Evolutionary conservation across 371 early-diverging fungal genomes (phyloP).

Genomic region (Mucor saturninus): DNA sequence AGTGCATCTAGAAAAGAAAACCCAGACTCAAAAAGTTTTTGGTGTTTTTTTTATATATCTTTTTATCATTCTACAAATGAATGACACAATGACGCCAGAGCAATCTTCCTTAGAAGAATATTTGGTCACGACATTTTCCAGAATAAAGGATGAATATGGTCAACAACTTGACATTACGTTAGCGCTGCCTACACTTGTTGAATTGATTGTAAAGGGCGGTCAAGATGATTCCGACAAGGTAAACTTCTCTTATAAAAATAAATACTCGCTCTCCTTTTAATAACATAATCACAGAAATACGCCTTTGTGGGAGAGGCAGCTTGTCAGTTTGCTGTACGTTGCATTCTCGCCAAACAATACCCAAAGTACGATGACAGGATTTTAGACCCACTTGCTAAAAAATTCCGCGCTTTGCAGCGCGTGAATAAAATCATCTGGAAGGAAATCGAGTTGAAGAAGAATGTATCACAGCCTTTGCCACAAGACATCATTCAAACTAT

Average conservation of each 20-base stretch:
- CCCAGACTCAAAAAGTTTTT: no score
- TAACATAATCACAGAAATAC: slow-evolving; percentile 6
- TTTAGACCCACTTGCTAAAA: slow-evolving; percentile 4
- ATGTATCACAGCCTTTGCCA: neutral
- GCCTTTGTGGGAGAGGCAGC: slow-evolving; percentile 13
- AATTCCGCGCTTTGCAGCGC: neutral
- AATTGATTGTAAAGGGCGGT: neutral
- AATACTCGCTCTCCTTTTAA: neutral
- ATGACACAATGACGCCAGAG: neutral
- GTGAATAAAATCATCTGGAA: slow-evolving; percentile 3
- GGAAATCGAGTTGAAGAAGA: neutral
- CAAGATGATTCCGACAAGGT: neutral
- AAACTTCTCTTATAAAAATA: neutral
- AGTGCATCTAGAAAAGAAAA: no score
- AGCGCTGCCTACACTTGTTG: neutral
- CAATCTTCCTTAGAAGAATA: neutral
- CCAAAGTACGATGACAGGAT: neutral
- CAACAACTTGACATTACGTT: neutral
- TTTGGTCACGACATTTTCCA: neutral
- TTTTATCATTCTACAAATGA: neutral
- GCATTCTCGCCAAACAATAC: slow-evolving; percentile 7
- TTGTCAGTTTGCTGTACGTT: slow-evolving; percentile 9
- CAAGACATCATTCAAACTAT: slow-evolving; percentile 1
- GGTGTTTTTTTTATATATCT: neutral
- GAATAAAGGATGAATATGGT: neutral